Conservation (phyloP, 768 basidiomycete genomes). For the Leccinum boreale region DNA sequence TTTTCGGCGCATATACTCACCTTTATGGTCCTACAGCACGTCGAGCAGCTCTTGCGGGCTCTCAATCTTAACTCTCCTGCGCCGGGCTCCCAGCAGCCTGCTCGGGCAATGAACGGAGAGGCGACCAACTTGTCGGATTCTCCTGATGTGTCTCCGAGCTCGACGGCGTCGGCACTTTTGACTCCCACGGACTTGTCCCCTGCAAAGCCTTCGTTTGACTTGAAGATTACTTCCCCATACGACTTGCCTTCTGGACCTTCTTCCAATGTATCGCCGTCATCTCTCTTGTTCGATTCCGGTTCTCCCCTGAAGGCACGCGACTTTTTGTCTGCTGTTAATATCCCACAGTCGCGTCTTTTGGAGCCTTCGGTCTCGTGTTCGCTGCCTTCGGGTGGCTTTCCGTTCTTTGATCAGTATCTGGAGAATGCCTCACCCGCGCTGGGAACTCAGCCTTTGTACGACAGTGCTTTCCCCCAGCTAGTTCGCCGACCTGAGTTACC, state of each 20-base stretch:
- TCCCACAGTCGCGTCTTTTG: conserved; percentile 25
- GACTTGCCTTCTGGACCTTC: conserved; percentile 36
- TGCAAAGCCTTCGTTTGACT: conserved; percentile 51
- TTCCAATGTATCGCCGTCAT: conserved; percentile 32
- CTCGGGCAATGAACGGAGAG: conserved; percentile 43
- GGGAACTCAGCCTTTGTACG: conserved; percentile 34
- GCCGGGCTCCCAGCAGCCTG: conserved; percentile 44
- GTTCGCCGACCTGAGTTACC: conserved; percentile 18
- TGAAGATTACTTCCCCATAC: conserved; percentile 51
- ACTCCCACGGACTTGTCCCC: conserved; percentile 77
- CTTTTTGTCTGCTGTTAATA: conserved; percentile 25
- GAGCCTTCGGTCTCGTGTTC: conserved; percentile 14
- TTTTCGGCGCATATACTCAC: conserved; percentile 31
- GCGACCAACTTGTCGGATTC: conserved; percentile 41
- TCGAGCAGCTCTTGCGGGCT: conserved; percentile 76
- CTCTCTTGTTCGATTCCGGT: conserved; percentile 46
- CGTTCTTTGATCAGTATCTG: conserved; percentile 54
- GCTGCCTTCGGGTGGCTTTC: conserved; percentile 29
- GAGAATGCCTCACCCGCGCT: conserved; percentile 41
- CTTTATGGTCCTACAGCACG: conserved; percentile 48
- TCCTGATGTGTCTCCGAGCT: conserved; percentile 72
- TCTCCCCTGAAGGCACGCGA: conserved; percentile 33
- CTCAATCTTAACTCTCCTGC: conserved; percentile 77
- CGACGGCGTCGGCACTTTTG: conserved; percentile 64
- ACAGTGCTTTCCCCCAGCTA: conserved; percentile 29